A percentile compares a stretch with the other conserved stretches of the same genome.
Conservation (phyloP, 1,284 basidiomycete genomes). For the Ganoderma resinaceum region DNA sequence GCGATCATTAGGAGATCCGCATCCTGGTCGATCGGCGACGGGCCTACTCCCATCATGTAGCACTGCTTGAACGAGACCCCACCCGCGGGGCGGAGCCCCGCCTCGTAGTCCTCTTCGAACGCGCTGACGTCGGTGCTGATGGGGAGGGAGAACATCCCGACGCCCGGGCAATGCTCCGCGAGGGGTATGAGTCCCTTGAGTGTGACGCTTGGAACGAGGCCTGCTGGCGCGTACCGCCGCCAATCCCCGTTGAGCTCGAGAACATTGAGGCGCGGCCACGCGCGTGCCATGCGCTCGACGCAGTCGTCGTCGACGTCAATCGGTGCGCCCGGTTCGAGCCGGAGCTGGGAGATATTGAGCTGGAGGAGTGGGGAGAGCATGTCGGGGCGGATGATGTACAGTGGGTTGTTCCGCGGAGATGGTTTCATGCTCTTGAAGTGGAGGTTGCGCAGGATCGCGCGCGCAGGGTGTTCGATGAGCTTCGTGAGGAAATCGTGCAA, state of each 20-base stretch:
- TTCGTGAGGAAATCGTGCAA: slow-evolving; percentile 21
- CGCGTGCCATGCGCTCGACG: slow-evolving; percentile 20
- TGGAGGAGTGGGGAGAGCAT: slow-evolving; percentile 26
- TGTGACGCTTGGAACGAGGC: slow-evolving; percentile 11
- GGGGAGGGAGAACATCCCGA: slow-evolving; percentile 16
- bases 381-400: slow-evolving; percentile 15
- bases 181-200: slow-evolving; percentile 24
- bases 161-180: slow-evolving; percentile 20
- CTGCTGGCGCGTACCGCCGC: slow-evolving; percentile 15
- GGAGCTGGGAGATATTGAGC: slow-evolving; percentile 16
- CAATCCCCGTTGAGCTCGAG: slow-evolving; percentile 28
- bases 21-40: slow-evolving; percentile 8
- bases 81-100: slow-evolving; percentile 19
- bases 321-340: slow-evolving; percentile 23
- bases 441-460: slow-evolving; percentile 6
- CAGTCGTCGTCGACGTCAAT: slow-evolving; percentile 25
- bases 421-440: slow-evolving; percentile 6
- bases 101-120: slow-evolving; percentile 17
- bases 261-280: slow-evolving; percentile 20
- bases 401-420: slow-evolving; percentile 7
- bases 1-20: slow-evolving; percentile 20
- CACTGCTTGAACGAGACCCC: slow-evolving; percentile 22
- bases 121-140: slow-evolving; percentile 18
- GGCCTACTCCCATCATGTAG: slow-evolving; percentile 21
- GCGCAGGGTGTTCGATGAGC: slow-evolving; percentile 14